These are phyloP conservation scores for Amanita jacksonii DNA, from an alignment of 768 basidiomycete species.

Conservation along the genomic window DNA sequence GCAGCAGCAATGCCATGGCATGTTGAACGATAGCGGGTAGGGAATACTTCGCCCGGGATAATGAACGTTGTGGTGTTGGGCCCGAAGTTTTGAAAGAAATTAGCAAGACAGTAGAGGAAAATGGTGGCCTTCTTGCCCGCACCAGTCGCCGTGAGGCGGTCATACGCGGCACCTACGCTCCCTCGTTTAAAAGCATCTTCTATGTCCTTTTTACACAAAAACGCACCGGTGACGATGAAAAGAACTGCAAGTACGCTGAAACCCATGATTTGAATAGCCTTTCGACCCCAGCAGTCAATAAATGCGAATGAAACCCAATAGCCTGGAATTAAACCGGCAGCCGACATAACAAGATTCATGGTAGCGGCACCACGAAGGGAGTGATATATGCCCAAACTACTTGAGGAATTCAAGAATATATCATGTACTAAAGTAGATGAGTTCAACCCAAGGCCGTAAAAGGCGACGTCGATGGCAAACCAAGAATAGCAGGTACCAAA, in stretches of 20 bases:
- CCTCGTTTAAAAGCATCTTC: neutral
- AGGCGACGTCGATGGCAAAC: constrained; percentile 87
- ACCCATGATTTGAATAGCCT: constrained; percentile 74
- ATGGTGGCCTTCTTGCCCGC: constrained; percentile 51
- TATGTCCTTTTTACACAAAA: neutral
- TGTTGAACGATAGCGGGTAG: constrained; percentile 82
- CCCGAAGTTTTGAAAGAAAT: constrained; percentile 88
- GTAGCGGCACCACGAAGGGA: constrained; percentile 56
- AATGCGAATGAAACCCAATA: constrained; percentile 57
- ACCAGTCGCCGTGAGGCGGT: constrained; percentile 38
- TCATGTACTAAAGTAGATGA: no score
- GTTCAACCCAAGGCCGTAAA: constrained; percentile 85
- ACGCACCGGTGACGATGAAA: constrained; percentile 61
- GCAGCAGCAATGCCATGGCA: constrained; percentile 82
- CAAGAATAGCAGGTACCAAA: constrained; percentile 75
- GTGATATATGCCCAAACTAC: constrained; percentile 40
- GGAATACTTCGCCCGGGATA: constrained; percentile 77
- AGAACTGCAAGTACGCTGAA: constrained; percentile 57
- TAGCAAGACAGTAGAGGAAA: constrained; percentile 75
- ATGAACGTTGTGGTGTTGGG: constrained; percentile 77
- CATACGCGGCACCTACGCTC: constrained; percentile 52
- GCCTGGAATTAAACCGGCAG: constrained; percentile 75
- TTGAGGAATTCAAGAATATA: no score
- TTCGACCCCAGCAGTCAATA: constrained; percentile 75
- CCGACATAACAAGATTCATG: constrained; percentile 69